Base-by-base conservation (phyloP, 176 grass and related monocot genomes). In the Rhipidocladum racemiflorum region DNA sequence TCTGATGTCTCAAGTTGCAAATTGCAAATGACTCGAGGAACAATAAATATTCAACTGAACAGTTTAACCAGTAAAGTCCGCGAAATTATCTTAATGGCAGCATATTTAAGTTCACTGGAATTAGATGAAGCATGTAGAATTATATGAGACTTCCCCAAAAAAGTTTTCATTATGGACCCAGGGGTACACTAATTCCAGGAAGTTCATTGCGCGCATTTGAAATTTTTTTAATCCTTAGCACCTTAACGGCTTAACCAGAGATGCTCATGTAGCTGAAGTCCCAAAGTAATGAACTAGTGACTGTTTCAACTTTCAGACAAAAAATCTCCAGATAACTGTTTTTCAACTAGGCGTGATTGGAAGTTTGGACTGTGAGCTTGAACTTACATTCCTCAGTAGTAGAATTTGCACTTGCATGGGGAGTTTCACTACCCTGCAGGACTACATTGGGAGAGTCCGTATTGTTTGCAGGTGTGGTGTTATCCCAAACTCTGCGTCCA, bases 401-500 rank as follows among this genome's bases (percentile, higher is more conserved):
- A 87, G 90, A 70, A 76, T 67, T 91, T 82, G 81, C 57, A 76
- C 36, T 82, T 74, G 84, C 35, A 81, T 68, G 72, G 75, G 69
- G 65, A 85, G 67, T 74, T 67, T 82, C 90, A 80, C 62, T 36
- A 61, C 82, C 76, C 68, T 87, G 88, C 5, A 46, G 53, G 56
- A 77, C 86, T 83, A 85, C 20, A 43, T 81, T 79, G 61, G 88
- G 61, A 42, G 85, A 91, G 5, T 81, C 80, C 6, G 53, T 71
- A 83, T 81, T 93, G 79, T 72, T 98, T 69, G 84, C 81, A 88
- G 79, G 61, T 82, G 84, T 61, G 65, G 63, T 74, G 72, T 82
- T 92, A 51, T 98, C 88, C 90, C 92, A 95, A 66, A 87, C 61
- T 79, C 95, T 91, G 56, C 86, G 84, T 69, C 86, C 95, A 86